Evolutionary conservation across 176 grass and related monocot genomes (phyloP), one percentile per base, ranked within the genome.

Genomic region (Carex parvula): DNA sequence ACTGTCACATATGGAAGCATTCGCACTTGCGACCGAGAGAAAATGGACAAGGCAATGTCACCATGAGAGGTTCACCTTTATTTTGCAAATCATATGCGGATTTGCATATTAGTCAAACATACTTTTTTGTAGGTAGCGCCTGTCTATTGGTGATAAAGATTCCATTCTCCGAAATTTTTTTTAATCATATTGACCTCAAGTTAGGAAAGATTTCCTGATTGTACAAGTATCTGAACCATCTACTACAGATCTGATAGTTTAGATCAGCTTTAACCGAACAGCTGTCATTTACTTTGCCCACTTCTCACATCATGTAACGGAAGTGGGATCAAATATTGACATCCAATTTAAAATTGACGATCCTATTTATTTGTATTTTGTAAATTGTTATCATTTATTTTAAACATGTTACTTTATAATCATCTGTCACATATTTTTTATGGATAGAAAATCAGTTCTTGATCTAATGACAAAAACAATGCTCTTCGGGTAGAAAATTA

Each of bases 1-100:
- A 76, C 72, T 76, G 72, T 76, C 72, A 76, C 72, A 29, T 75
- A 29, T 3, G 18, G 22, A 46, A 72, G 17, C 39, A 72, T 21
- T 48, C 2, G 69, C 69, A 46, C 69, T 21, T 72, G 39, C 39
- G 8, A 9, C 18, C 69, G 39, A 21, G 16, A 46, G 69, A 42
- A 72, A 76, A 72, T 30, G 12, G 44, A 54, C 46, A 13, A 20
- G 2, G 60, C 20, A 29, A 10, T 48, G n/a, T 20, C 39, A 48
- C 68, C 39, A 70, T 20, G 17, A 21, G 68, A 71, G 68, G 68
- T 46, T 46, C 16, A 12, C 37, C 3, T 72, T 72, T 21, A 41
- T 8, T 46, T 46, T 26, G 70, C n/a, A 73, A 48, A 73, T 48
- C 70, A 48, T 20, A 21, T 24, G n/a, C 12, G 70, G 44, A 73